Evolutionary conservation across 1,284 basidiomycete species (phyloP), one percentile per base, ranked within the genome.

Genomic region (Earliella scabrosa): DNA sequence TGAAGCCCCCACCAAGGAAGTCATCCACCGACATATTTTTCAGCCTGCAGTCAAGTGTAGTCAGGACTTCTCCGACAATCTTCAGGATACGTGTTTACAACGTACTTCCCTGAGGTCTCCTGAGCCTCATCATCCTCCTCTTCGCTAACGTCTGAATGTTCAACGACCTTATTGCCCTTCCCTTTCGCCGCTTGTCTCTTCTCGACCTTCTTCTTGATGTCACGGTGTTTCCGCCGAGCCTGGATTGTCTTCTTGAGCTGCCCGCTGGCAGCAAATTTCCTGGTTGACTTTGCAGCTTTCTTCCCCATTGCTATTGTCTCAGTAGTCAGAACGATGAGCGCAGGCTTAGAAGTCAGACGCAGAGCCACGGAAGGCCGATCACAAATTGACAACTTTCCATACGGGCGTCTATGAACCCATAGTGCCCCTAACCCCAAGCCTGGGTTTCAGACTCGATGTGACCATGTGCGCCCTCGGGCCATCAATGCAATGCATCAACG

Each of bases 251-350:
- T 89, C 68, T 92, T 92, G 48, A 97, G 83, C 69, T 92, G 88
- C 1, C 95, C 95, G 54, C 90, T 93, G 2, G 91, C 80, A 10
- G 88, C 90, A 65, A 95, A 96, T 76, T 95, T 95, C 68, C 90
- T 87, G 16, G 89, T 90, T 1, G 91, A 85, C 73, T 95, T 95
- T 31, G 81, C 75, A 26, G 83, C 80, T 63, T 80, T 82, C 64
- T 84, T 88, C 21, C 75, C 83, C 87, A 88, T 88, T 18, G 26
- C 27, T 87, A 88, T 88, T 18, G 26, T 18, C n/a, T 11, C 7
- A 14, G 36, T 38, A 9, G 36, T 8, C 7, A 16, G 16, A 16
- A 38, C 29, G 16, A 38, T 6, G 36, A 38, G 13, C 6, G 36
- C 7, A 38, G 6, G 36, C 36, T 9, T 9, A 7, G 7, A 38